A percentile compares a stretch with the other conserved stretches of the same genome.
phyloP scores from a whole-genome alignment of 108 stramenopile genomes.

The Skeletonema costatum region DNA sequence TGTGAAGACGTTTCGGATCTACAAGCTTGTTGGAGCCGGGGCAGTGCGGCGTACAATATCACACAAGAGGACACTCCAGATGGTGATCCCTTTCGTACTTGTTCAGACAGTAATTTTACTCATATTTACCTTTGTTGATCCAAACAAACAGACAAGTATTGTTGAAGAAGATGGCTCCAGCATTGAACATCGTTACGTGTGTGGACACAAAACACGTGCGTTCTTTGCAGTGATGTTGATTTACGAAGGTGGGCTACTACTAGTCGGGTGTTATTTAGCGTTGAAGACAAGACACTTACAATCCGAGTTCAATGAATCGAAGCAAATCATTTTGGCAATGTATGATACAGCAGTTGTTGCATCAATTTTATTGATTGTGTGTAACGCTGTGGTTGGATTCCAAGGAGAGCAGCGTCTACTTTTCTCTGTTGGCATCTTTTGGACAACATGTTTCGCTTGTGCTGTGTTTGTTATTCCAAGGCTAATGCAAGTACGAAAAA shows the following conservation, averaged over 20 bases:
- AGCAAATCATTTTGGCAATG: slow-evolving; percentile 55
- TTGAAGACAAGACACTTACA: slow-evolving; percentile 50
- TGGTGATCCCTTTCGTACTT: slow-evolving; percentile 33
- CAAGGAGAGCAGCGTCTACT: neutral
- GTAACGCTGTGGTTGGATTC: neutral
- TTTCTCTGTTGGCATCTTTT: neutral
- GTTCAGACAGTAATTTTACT: slow-evolving; percentile 29
- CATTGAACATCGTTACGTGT: slow-evolving; percentile 20
- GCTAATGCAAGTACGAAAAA: neutral
- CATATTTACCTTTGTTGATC: slow-evolving; percentile 53
- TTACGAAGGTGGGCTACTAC: slow-evolving; percentile 31
- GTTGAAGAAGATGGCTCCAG: slow-evolving; percentile 16
- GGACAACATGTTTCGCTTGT: neutral
- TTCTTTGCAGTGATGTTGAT: slow-evolving; percentile 13
- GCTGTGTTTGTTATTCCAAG: slow-evolving; percentile 2
- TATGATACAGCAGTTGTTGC: slow-evolving; percentile 50
- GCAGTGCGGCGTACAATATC: slow-evolving; percentile 26
- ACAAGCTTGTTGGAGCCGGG: slow-evolving; percentile 35
- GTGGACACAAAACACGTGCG: slow-evolving; percentile 22
- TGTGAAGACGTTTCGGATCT: slow-evolving; percentile 53
- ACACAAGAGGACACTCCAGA: slow-evolving; percentile 22
- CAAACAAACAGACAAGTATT: slow-evolving; percentile 10
- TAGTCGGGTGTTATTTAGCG: slow-evolving; percentile 47
- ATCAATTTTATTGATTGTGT: slow-evolving; percentile 8
- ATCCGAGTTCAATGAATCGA: slow-evolving; percentile 36